These are phyloP conservation scores for Priceomyces carsonii DNA, from an alignment of 805 yeast genomes.

Conservation along the genomic window DNA sequence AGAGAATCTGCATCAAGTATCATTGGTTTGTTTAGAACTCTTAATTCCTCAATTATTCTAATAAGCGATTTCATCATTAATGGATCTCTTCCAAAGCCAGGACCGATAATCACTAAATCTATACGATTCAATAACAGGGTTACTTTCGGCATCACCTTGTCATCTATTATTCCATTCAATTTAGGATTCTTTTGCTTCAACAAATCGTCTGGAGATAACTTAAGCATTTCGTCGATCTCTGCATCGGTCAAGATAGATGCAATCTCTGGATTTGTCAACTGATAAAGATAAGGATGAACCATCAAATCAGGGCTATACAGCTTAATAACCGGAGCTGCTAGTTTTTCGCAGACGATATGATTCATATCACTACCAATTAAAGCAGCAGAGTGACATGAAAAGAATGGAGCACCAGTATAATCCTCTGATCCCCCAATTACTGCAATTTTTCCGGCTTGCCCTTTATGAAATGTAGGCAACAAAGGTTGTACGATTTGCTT, in stretches of 20 bases:
- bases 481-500: slow-evolving; percentile 74
- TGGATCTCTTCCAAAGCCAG: slow-evolving; percentile 87
- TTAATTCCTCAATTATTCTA: slow-evolving; percentile 58
- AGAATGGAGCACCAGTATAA: slow-evolving; percentile 96
- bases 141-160: slow-evolving; percentile 57
- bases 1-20: slow-evolving; percentile 92
- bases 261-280: slow-evolving; percentile 36
- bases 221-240: slow-evolving; percentile 15
- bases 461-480: slow-evolving; percentile 72
- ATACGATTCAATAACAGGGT: slow-evolving; percentile 56
- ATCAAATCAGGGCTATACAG: slow-evolving; percentile 88
- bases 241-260: slow-evolving; percentile 17
- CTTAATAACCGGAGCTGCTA: slow-evolving; percentile 81
- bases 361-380: slow-evolving; percentile 85
- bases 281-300: slow-evolving; percentile 90
- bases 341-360: slow-evolving; percentile 81
- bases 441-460: slow-evolving; percentile 85
- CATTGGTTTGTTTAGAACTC: slow-evolving; percentile 60
- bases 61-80: slow-evolving; percentile 62
- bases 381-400: slow-evolving; percentile 83
- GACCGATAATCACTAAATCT: slow-evolving; percentile 86
- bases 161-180: slow-evolving; percentile 36
- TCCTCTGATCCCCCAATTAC: slow-evolving; percentile 95
- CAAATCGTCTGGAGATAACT: slow-evolving; percentile 21
- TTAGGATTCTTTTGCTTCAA: slow-evolving; percentile 17